These are phyloP conservation scores for Gossypium laxum DNA, from an alignment of 441 rosid species.

Conservation along the genomic window DNA sequence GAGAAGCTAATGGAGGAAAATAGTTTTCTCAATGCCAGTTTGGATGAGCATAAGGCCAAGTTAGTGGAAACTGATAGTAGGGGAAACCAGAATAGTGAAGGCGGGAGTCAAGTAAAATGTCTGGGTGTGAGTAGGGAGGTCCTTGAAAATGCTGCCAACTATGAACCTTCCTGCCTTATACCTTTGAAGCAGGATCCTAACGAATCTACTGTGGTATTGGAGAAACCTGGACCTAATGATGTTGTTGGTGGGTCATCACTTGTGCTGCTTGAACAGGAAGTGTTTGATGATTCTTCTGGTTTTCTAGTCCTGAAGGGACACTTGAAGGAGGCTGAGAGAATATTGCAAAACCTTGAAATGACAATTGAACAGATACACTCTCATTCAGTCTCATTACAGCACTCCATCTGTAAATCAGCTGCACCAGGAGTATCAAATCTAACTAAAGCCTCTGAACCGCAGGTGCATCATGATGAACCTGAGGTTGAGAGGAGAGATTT, in stretches of 20 bases:
- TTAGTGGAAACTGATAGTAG: conserved; percentile 28
- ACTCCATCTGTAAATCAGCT: conserved; percentile 34
- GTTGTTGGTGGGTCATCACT: conserved; percentile 11
- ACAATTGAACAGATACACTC: conserved; percentile 44
- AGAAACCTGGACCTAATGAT: conserved; percentile 17
- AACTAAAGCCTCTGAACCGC: conserved; percentile 79
- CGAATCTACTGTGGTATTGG: conserved; percentile 13
- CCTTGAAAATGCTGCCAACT: conserved; percentile 21
- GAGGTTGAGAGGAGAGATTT: conserved; percentile 37
- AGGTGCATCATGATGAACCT: conserved; percentile 46
- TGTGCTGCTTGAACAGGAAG: conserved; percentile 26
- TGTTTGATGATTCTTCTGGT: conserved; percentile 33
- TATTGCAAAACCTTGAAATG: conserved; percentile 53
- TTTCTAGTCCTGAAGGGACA: conserved; percentile 38
- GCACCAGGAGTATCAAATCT: conserved; percentile 61
- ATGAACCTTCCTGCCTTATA: conserved; percentile 23
- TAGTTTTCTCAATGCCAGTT: conserved; percentile 33
- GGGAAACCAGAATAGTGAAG: conserved; percentile 26
- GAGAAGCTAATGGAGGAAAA: conserved; percentile 58
- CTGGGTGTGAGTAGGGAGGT: conserved; percentile 18
- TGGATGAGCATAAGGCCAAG: conserved; percentile 34
- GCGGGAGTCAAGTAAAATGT: conserved; percentile 24
- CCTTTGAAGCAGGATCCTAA: conserved; percentile 20
- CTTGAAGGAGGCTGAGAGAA: conserved; percentile 47
- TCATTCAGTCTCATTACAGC: conserved; percentile 25